Conservation (phyloP, 495 filamentous ascomycete genomes). For the Hyphodiscus hymeniophilus region DNA sequence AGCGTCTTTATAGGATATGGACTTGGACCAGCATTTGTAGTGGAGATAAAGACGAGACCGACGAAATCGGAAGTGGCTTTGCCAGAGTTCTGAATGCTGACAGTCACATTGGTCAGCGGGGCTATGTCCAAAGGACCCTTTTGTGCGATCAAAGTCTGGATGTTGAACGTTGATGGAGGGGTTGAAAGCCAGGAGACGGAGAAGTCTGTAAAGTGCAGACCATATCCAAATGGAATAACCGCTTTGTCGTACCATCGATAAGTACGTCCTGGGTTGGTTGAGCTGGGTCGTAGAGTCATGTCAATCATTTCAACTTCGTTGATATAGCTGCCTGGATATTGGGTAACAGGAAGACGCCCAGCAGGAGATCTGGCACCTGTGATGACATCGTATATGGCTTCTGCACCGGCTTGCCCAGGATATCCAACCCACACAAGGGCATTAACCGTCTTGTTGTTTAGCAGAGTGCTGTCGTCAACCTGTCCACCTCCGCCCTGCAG, state of each 20-base stretch:
- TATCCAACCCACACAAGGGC: conserved; percentile 52
- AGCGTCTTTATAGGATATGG: conserved; percentile 45
- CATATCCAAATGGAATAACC: conserved; percentile 46
- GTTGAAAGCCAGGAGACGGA: conserved; percentile 10
- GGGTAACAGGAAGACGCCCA: conserved; percentile 45
- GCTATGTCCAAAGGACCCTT: background rate
- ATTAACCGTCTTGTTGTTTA: conserved; percentile 30
- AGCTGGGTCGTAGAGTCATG: conserved; percentile 33
- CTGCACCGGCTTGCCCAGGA: conserved; percentile 51
- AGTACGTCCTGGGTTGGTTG: conserved; percentile 38
- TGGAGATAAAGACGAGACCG: conserved; percentile 33
- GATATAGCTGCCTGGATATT: conserved; percentile 36
- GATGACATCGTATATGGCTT: conserved; percentile 46
- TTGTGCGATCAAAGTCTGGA: too few species aligned
- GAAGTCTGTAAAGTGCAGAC: conserved; percentile 43
- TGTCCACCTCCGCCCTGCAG: conserved; percentile 43
- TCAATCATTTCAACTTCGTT: conserved; percentile 30
- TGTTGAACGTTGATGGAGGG: background rate
- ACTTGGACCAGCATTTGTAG: conserved; percentile 33
- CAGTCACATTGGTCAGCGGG: conserved; percentile 30
- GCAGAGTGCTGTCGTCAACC: conserved; percentile 45
- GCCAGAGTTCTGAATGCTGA: conserved; percentile 37
- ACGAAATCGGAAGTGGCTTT: conserved; percentile 35
- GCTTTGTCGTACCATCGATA: conserved; percentile 53
- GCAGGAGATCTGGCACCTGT: conserved; percentile 45